Percentiles rank a stretch among this genome's conserved stretches.
These are phyloP conservation scores for Leishmania lainsoni DNA, from an alignment of 208 protist genomes.

Conservation along the genomic window DNA sequence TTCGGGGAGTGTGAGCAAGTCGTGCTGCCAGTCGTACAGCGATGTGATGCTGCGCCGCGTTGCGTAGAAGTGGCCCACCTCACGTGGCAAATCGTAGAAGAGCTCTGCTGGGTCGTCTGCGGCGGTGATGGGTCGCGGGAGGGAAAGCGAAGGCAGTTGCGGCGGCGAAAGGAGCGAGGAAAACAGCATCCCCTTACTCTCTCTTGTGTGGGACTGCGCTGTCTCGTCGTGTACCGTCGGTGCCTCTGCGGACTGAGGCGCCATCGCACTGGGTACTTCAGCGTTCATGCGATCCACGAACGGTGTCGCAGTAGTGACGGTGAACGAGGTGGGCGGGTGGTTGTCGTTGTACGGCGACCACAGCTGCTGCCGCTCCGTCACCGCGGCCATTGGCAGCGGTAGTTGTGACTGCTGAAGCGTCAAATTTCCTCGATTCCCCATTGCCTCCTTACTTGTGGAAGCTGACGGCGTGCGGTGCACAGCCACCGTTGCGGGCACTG, in stretches of 20 bases:
- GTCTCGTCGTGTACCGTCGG: neutral
- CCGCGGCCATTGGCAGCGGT: neutral
- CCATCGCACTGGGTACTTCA: neutral
- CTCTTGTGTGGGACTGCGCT: neutral
- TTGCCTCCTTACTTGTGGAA: neutral
- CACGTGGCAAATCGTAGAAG: conserved; percentile 63
- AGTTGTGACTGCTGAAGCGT: neutral
- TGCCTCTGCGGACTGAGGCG: neutral
- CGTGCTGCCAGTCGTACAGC: conserved; percentile 89
- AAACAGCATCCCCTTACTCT: neutral
- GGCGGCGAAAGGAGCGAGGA: neutral
- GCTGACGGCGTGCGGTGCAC: neutral
- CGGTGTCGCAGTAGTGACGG: neutral
- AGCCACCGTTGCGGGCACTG: neutral
- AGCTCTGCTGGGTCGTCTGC: neutral
- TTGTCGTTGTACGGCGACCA: neutral
- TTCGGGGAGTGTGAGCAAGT: conserved; percentile 64
- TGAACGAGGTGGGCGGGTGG: neutral
- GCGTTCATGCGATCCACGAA: neutral
- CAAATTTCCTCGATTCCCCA: neutral
- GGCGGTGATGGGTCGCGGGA: neutral
- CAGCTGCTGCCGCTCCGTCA: neutral
- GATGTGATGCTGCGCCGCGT: conserved; percentile 42
- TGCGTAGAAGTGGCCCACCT: conserved; percentile 46
- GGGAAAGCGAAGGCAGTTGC: neutral